Percentiles rank a stretch among this genome's conserved stretches.
These are phyloP conservation scores for Myriosclerotinia curreyana DNA, from an alignment of 2,329 filamentous ascomycete species.

Conservation along the genomic window DNA sequence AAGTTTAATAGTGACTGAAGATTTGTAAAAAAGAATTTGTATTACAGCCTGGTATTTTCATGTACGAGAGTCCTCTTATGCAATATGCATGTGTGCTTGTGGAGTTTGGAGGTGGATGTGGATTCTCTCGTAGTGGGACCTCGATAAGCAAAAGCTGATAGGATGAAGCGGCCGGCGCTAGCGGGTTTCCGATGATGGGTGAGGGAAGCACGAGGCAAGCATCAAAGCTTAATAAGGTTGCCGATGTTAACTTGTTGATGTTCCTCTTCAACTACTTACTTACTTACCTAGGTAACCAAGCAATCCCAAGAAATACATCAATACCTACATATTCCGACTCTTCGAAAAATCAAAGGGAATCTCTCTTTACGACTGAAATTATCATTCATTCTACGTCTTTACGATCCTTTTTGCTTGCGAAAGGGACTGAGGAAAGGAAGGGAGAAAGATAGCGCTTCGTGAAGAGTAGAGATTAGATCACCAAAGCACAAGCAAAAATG, in stretches of 20 bases:
- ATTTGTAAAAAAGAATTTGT: background rate
- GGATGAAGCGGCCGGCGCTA: conserved; percentile 26
- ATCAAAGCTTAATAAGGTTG: conserved; percentile 21
- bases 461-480: conserved; percentile 15
- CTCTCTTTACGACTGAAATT: background rate
- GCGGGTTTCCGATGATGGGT: conserved; percentile 10
- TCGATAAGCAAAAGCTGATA: conserved; percentile 24
- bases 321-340: background rate
- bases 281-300: conserved; percentile 12
- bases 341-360: too few species aligned
- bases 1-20: background rate
- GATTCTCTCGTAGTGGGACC: background rate
- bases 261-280: conserved; percentile 9
- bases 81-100: conserved; percentile 1
- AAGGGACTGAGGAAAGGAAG: conserved; percentile 7
- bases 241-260: conserved; percentile 19
- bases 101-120: background rate
- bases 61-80: conserved; percentile 3
- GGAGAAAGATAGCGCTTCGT: conserved; percentile 10
- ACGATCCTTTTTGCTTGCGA: background rate
- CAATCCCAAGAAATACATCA: conserved; percentile 8
- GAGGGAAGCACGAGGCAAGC: conserved; percentile 14
- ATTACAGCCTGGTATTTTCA: background rate
- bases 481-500: conserved; percentile 16
- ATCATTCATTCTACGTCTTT: background rate